Evolutionary conservation across 2,329 filamentous ascomycete genomes (phyloP).

Genomic region (Huntiella omanensis): DNA sequence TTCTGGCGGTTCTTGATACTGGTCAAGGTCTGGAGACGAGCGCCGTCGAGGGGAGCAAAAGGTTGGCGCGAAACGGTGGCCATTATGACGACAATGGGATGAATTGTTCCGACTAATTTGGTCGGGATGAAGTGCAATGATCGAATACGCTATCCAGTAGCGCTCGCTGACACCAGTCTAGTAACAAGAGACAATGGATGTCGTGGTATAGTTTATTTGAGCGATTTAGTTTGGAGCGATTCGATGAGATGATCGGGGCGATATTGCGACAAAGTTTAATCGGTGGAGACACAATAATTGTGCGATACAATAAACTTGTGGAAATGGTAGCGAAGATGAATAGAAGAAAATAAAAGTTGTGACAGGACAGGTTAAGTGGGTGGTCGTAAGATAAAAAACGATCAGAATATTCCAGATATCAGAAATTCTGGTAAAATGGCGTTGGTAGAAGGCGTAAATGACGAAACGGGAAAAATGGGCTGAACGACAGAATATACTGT

Average conservation of each 20-base stretch:
- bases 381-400: not conserved
- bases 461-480: not conserved
- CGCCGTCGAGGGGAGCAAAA: constrained; percentile 52
- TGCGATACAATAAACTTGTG: not conserved
- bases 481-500: not conserved
- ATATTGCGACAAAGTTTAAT: too few relatives aligned
- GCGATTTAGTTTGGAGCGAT: too few relatives aligned
- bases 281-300: too few relatives aligned
- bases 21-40: constrained; percentile 51
- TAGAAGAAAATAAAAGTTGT: not conserved
- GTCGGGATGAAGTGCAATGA: too few relatives aligned
- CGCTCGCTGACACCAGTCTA: too few relatives aligned
- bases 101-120: not conserved
- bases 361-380: not conserved
- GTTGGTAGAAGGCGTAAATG: not conserved
- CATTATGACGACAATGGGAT: constrained; percentile 22
- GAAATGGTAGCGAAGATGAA: constrained; percentile 1
- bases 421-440: not conserved
- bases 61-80: constrained; percentile 46
- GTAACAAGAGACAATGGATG: too few relatives aligned
- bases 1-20: constrained; percentile 65
- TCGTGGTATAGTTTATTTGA: too few relatives aligned
- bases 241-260: too few relatives aligned
- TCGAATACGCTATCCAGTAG: too few relatives aligned
- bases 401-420: not conserved